A percentile compares a stretch with the other conserved stretches of the same genome.
Conservation (phyloP, 2,329 filamentous ascomycete species). For the Xylaria sp. region DNA sequence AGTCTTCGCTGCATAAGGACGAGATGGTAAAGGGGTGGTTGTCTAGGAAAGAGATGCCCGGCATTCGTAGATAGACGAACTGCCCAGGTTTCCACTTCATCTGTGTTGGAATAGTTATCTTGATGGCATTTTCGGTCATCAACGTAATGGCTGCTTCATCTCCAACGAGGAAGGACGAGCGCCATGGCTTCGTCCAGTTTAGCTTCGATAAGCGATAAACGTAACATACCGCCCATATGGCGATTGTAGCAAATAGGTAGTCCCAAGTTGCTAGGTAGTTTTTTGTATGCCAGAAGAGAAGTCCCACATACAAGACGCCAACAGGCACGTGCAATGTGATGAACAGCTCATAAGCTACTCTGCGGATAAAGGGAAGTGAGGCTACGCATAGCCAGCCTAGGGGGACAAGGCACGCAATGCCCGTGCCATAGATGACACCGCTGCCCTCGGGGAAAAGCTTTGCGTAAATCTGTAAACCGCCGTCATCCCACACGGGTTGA, state of each 20-base stretch:
- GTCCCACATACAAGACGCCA: constrained; percentile 77
- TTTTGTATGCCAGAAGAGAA: constrained; percentile 95
- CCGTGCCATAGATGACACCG: constrained; percentile 82
- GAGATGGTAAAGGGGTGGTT: constrained; percentile 97
- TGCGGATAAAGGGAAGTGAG: constrained; percentile 78
- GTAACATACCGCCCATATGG: constrained; percentile 79
- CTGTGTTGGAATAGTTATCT: constrained; percentile 91
- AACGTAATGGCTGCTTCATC: constrained; percentile 90
- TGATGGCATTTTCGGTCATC: constrained; percentile 92
- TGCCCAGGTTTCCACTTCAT: constrained; percentile 93
- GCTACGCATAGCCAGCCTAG: constrained; percentile 83
- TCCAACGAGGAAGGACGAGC: constrained; percentile 81
- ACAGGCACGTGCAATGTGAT: constrained; percentile 82
- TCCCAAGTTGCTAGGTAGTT: constrained; percentile 90
- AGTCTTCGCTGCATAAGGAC: constrained; percentile 90
- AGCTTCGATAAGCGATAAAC: constrained; percentile 78
- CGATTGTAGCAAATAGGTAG: constrained; percentile 82
- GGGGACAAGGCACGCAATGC: constrained; percentile 80
- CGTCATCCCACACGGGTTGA: constrained; percentile 83
- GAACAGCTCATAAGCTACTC: constrained; percentile 84
- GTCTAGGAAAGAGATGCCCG: constrained; percentile 85
- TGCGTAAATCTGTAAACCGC: constrained; percentile 72
- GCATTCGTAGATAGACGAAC: constrained; percentile 94
- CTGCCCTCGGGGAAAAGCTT: constrained; percentile 69
- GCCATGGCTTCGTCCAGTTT: constrained; percentile 86